phyloP scores from a whole-genome alignment of 139 green algal genomes.

The Ettlia oleoabundans region DNA sequence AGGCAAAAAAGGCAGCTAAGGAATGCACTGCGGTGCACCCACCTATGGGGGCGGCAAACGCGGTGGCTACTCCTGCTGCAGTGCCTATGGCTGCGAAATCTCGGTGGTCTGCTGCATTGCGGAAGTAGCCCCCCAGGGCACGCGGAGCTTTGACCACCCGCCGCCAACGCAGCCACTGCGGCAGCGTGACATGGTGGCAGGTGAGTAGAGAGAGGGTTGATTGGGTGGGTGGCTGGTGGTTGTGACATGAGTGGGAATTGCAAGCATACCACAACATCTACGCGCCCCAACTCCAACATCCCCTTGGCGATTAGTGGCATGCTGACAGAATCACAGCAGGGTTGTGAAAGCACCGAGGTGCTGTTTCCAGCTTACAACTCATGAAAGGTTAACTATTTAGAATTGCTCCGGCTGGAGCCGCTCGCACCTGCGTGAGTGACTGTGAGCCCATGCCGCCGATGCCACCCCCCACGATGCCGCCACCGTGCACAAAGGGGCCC shows the following conservation, averaged over 20 bases:
- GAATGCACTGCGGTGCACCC: not conserved
- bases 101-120: conserved; percentile 67
- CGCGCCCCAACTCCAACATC: not conserved
- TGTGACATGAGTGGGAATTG: not conserved
- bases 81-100: conserved; percentile 75
- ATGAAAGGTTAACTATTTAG: too few relatives aligned
- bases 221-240: too few relatives aligned
- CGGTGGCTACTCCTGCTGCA: conserved; percentile 67
- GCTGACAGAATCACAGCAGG: too few relatives aligned
- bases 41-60: conserved; percentile 76
- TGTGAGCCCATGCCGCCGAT: conserved; percentile 60
- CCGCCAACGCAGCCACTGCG: conserved; percentile 22
- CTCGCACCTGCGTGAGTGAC: conserved; percentile 33
- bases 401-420: not conserved
- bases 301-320: too few relatives aligned
- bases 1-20: too few relatives aligned
- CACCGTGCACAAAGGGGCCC: conserved; percentile 83
- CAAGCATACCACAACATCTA: not conserved
- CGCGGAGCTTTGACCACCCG: conserved; percentile 43
- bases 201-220: too few relatives aligned
- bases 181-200: too few relatives aligned
- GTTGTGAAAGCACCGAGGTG: too few relatives aligned
- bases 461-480: conserved; percentile 73
- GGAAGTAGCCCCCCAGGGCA: conserved; percentile 58
- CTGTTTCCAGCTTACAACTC: too few relatives aligned